Evolutionary conservation across 768 basidiomycete species (phyloP), one percentile per base, ranked within the genome.

Genomic region (Leccinum sublutescens): DNA sequence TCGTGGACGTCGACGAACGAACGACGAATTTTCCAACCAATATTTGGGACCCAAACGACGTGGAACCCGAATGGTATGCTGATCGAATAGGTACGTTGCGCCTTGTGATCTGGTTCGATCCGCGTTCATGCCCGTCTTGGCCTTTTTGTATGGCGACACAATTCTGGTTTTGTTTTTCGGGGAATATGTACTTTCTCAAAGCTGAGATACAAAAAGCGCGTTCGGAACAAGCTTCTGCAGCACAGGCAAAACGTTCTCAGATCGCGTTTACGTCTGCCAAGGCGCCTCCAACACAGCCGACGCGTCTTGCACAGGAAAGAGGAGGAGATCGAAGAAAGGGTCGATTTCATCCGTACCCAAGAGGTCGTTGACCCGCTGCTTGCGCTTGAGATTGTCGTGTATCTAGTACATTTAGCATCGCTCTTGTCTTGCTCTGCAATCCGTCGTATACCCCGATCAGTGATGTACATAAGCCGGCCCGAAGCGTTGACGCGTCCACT

Each of bases 1-100:
- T 95, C 70, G 87, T 97, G 15, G 89, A 90, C 58, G 89, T 95
- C 15, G 88, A 96, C 67, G 96, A 98, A 72, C 83, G 87, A 15
- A 77, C 84, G n/a, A 89, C 88, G 2, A 91, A 93, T 63, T 95
- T 95, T 67, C 88, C 91, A 9, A 57, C 77, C 17, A 76, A 79
- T 8, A 74, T 91, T 1, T 98, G 96, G 88, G 82, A 89, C 66
- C 86, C 92, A 14, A 74, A 81, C 38, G 82, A 82, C 43, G 76
- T 89, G 23, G 69, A 78, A 54, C 77, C 82, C 1, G 87, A 85
- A 38, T 96, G 93, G 87, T 87, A 82, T 64, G 87, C 93, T 2
- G 83, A 86, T 36, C 82, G 79, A 65, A 85, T 97, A 67, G 91
- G 93, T 93, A 76, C 75, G 89, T 72, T 51, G 45, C 58, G 58